A percentile compares a stretch with the other conserved stretches of the same genome.
These are phyloP conservation scores for Ambrosia hybrid DNA, from an alignment of 140 eudicot species.

Conservation along the genomic window DNA sequence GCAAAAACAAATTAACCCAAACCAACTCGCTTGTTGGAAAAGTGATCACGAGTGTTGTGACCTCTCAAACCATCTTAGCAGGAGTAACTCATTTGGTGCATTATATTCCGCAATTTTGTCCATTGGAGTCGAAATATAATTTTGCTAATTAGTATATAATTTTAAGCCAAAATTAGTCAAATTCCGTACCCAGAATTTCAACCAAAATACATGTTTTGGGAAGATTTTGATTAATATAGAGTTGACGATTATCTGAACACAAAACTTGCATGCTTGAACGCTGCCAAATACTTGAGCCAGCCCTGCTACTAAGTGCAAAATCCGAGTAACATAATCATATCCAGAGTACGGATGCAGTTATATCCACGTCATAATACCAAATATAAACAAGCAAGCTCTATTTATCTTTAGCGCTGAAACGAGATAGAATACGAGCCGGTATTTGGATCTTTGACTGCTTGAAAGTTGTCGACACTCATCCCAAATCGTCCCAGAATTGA, in stretches of 20 bases:
- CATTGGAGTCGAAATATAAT: no score
- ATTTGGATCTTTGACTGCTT: conserved; percentile 92
- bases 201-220: neutral
- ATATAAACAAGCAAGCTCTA: conserved; percentile 2
- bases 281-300: neutral
- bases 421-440: conserved; percentile 85
- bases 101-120: no score
- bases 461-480: conserved; percentile 92
- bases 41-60: no score
- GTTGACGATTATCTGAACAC: neutral
- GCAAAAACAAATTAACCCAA: no score
- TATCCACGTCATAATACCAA: conserved; percentile 4
- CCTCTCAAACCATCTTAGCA: no score
- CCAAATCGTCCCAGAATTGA: conserved; percentile 84
- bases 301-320: neutral
- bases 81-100: no score
- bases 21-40: no score
- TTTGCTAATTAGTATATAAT: no score
- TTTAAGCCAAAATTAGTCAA: no score
- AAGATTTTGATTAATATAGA: neutral
- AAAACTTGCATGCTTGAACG: conserved; percentile 8
- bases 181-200: no score
- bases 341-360: neutral
- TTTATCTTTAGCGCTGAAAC: conserved; percentile 52
- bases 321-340: neutral